Conservation (phyloP, 2,329 filamentous ascomycete species). For the Didymella keratinophila region DNA sequence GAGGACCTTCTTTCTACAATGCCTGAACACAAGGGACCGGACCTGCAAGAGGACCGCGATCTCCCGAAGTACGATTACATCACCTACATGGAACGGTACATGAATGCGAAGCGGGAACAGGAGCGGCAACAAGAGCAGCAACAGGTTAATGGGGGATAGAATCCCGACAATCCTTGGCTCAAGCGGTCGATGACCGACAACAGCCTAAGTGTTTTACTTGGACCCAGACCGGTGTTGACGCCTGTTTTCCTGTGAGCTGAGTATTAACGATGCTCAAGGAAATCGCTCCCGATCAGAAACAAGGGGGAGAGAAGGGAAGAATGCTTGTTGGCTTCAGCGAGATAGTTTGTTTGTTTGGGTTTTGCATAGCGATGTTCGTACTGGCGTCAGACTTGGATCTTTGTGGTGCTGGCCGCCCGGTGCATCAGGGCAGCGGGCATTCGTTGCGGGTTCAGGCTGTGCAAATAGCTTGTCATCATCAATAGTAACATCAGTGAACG, state of each 20-base stretch:
- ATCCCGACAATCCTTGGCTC: slow-evolving; percentile 18
- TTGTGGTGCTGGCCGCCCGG: slow-evolving; percentile 3
- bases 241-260: slow-evolving; percentile 11
- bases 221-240: slow-evolving; percentile 7
- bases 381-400: slow-evolving; percentile 16
- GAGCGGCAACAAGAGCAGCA: slow-evolving; percentile 28
- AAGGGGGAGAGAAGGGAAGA: not conserved
- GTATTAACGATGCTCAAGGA: too few relatives aligned
- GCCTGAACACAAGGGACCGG: slow-evolving; percentile 82
- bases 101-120: slow-evolving; percentile 40
- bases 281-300: too few relatives aligned
- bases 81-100: slow-evolving; percentile 86
- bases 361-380: slow-evolving; percentile 23
- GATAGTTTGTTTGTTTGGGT: slow-evolving; percentile 12
- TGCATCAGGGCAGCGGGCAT: not conserved
- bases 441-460: not conserved
- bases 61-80: slow-evolving; percentile 95
- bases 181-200: slow-evolving; percentile 1
- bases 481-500: slow-evolving; percentile 5
- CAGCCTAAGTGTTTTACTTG: not conserved
- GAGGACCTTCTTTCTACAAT: slow-evolving; percentile 89
- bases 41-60: slow-evolving; percentile 84
- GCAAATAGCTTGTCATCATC: not conserved
- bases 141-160: slow-evolving; percentile 36
- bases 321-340: not conserved